A percentile compares a stretch with the other conserved stretches of the same genome.
Evolutionary conservation across 2,329 filamentous ascomycete species (phyloP).

Genomic region (Lachnum nothofagi): DNA sequence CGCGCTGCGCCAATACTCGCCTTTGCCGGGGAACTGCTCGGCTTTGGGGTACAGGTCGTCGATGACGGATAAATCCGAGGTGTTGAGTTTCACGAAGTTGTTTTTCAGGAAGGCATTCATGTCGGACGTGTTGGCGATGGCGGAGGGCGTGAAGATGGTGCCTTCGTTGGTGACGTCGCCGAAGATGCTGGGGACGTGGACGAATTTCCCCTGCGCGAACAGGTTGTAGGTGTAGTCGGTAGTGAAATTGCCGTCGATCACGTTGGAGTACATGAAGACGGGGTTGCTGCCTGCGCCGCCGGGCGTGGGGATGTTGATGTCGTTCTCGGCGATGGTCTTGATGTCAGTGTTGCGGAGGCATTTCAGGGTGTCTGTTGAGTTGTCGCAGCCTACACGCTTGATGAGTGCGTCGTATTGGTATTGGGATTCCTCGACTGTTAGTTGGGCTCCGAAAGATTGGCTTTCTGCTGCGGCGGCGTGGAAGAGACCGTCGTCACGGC

Average conservation of each 20-base stretch:
- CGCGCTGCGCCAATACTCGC: slow-evolving; percentile 54
- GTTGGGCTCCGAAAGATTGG: slow-evolving; percentile 46
- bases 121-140: slow-evolving; percentile 42
- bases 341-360: slow-evolving; percentile 44
- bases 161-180: slow-evolving; percentile 62
- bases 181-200: slow-evolving; percentile 50
- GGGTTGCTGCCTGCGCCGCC: slow-evolving; percentile 35
- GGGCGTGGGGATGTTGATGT: slow-evolving; percentile 37
- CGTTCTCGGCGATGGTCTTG: slow-evolving; percentile 39
- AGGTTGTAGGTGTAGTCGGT: slow-evolving; percentile 45
- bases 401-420: slow-evolving; percentile 50
- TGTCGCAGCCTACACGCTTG: slow-evolving; percentile 39
- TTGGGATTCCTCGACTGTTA: slow-evolving; percentile 43
- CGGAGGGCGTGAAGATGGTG: slow-evolving; percentile 52
- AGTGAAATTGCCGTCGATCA: slow-evolving; percentile 50
- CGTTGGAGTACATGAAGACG: slow-evolving; percentile 50
- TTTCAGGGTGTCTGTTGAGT: slow-evolving; percentile 35
- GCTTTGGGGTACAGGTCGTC: slow-evolving; percentile 51
- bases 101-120: slow-evolving; percentile 52
- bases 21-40: slow-evolving; percentile 41
- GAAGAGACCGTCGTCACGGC: slow-evolving; percentile 45
- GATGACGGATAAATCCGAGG: slow-evolving; percentile 46
- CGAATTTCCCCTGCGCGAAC: slow-evolving; percentile 45
- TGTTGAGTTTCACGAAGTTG: slow-evolving; percentile 53
- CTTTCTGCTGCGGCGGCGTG: slow-evolving; percentile 48